These are phyloP conservation scores for Trichoderma brevicompactum DNA, from an alignment of 2,329 filamentous ascomycete species.

Conservation along the genomic window DNA sequence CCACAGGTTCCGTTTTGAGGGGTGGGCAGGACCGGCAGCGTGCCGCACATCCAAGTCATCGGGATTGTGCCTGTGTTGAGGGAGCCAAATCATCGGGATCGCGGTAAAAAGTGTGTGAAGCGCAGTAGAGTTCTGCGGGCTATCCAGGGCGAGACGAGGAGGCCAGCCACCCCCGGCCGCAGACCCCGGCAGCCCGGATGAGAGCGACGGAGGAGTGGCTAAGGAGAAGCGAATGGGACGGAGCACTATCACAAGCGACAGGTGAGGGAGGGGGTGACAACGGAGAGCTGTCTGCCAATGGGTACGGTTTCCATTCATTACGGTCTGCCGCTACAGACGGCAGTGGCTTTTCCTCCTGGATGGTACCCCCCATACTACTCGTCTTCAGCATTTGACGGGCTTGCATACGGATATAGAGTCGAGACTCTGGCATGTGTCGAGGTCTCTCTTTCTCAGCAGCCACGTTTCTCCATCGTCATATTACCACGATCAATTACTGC, in stretches of 20 bases:
- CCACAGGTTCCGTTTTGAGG: conserved; percentile 30
- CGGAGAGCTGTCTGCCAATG: conserved; percentile 9
- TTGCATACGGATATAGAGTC: background rate
- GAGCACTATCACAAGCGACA: conserved; percentile 13
- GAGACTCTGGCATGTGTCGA: no score
- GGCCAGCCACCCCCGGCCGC: conserved; percentile 26
- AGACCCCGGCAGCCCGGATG: conserved; percentile 24
- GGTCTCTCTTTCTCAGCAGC: background rate
- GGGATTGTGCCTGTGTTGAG: conserved; percentile 7
- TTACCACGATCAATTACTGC: background rate
- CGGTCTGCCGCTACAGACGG: conserved; percentile 14
- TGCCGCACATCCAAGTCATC: conserved; percentile 31
- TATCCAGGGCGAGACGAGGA: conserved; percentile 25
- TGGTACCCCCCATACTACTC: background rate
- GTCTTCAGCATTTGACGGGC: background rate
- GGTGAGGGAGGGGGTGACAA: conserved; percentile 11
- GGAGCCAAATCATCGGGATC: conserved; percentile 23
- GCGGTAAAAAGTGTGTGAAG: conserved; percentile 12
- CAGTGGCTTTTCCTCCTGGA: conserved; percentile 13
- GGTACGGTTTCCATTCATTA: conserved; percentile 11
- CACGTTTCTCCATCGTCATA: background rate
- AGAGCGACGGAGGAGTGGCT: conserved; percentile 7
- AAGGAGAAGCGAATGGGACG: background rate
- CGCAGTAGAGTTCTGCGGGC: conserved; percentile 13
- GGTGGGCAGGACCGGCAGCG: conserved; percentile 35